Percentiles rank a stretch among this genome's conserved stretches.
phyloP scores from a whole-genome alignment of 768 basidiomycete species.

The Rhodotorula babjevae region DNA sequence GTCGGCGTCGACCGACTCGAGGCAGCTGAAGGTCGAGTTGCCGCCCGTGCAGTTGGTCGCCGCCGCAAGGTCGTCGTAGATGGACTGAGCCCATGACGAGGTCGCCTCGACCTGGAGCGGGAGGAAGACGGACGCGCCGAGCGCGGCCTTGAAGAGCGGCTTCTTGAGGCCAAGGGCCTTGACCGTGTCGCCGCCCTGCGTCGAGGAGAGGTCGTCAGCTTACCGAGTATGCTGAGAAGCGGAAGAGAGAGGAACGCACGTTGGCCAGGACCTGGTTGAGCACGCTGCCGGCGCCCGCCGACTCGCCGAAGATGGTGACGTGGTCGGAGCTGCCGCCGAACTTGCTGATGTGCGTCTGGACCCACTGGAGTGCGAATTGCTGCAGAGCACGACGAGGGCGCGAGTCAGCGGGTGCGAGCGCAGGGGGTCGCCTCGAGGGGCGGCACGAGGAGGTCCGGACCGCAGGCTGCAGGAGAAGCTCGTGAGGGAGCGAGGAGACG shows the following conservation, averaged over 20 bases:
- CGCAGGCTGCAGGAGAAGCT: too few species aligned
- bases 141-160: background rate
- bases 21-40: too few species aligned
- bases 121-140: background rate
- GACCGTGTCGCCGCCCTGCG: conserved; percentile 1
- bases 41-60: too few species aligned
- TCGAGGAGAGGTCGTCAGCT: background rate
- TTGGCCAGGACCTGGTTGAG: background rate
- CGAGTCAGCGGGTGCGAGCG: too few species aligned
- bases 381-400: too few species aligned
- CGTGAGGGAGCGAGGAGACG: too few species aligned
- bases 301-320: conserved; percentile 5
- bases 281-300: background rate
- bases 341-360: conserved; percentile 49
- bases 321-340: conserved; percentile 14
- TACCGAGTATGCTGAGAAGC: too few species aligned
- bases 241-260: too few species aligned
- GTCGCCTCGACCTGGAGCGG: background rate
- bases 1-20: too few species aligned
- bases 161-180: background rate
- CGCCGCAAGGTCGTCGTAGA: too few species aligned
- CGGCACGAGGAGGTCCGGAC: too few species aligned
- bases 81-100: background rate
- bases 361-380: conserved; percentile 52
- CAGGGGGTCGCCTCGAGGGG: too few species aligned